phyloP scores from a whole-genome alignment of 2,329 filamentous ascomycete species.

The Purpureocillium lavendulum region DNA sequence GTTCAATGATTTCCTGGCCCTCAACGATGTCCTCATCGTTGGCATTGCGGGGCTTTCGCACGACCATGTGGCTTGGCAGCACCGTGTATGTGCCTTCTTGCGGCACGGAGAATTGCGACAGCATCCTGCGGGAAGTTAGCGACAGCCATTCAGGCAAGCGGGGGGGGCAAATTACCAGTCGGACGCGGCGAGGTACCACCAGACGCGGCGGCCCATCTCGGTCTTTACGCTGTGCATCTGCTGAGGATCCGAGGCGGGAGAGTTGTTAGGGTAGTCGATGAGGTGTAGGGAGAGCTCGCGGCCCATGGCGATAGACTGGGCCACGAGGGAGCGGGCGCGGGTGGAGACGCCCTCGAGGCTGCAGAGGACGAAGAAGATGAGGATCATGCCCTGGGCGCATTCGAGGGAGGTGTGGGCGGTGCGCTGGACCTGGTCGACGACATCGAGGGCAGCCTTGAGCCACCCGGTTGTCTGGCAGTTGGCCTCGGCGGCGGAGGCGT shows the following conservation, averaged over 20 bases:
- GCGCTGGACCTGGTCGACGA: conserved; percentile 25
- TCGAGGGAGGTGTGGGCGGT: conserved; percentile 20
- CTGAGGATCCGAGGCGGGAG: conserved; percentile 10
- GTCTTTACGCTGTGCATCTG: conserved; percentile 15
- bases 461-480: conserved; percentile 20
- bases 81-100: conserved; percentile 26
- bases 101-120: conserved; percentile 25
- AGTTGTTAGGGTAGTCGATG: conserved; percentile 22
- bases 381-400: conserved; percentile 25
- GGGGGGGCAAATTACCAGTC: conserved; percentile 24
- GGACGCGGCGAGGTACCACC: conserved; percentile 33
- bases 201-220: conserved; percentile 31
- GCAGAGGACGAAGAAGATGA: conserved; percentile 28
- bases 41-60: conserved; percentile 28
- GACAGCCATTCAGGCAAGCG: neutral
- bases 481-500: conserved; percentile 16
- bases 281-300: conserved; percentile 29
- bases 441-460: conserved; percentile 24
- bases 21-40: conserved; percentile 27
- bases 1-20: conserved; percentile 16
- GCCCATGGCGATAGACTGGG: conserved; percentile 17
- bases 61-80: conserved; percentile 28
- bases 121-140: conserved; percentile 17
- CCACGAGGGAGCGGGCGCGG: conserved; percentile 21
- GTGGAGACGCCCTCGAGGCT: conserved; percentile 28